These are phyloP conservation scores for Rubus idaeus DNA, from an alignment of 306 rosid species.

Conservation along the genomic window DNA sequence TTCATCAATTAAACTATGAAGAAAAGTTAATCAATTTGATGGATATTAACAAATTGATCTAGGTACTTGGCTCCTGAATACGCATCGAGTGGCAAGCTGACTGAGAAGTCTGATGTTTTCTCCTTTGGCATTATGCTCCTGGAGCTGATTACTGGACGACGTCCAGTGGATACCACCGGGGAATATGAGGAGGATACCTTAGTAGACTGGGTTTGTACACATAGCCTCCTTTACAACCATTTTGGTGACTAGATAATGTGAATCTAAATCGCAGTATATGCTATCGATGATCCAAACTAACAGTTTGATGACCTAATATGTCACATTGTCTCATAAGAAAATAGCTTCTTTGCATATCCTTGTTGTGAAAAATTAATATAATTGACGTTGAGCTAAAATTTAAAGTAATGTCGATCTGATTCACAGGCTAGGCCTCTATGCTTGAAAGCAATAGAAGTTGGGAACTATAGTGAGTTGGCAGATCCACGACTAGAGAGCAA, in stretches of 20 bases:
- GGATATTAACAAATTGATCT: background rate
- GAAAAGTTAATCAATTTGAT: background rate
- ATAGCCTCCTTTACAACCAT: background rate
- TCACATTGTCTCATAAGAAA: background rate
- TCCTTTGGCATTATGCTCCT: conserved; percentile 78
- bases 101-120: conserved; percentile 89
- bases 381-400: background rate
- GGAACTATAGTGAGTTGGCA: conserved; percentile 43
- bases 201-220: conserved; percentile 74
- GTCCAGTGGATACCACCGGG: conserved; percentile 43
- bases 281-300: background rate
- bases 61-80: conserved; percentile 96
- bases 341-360: background rate
- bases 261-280: no score
- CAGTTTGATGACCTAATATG: background rate
- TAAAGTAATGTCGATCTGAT: background rate
- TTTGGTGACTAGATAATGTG: background rate
- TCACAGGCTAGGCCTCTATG: conserved; percentile 77
- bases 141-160: conserved; percentile 71
- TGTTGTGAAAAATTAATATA: background rate
- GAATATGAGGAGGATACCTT: conserved; percentile 60
- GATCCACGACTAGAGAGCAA: conserved; percentile 62
- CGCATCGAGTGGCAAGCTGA: conserved; percentile 89
- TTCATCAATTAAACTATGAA: background rate
- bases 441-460: conserved; percentile 41